These are phyloP conservation scores for Pochonia chlamydosporia DNA, from an alignment of 2,329 filamentous ascomycete genomes.

Conservation along the genomic window DNA sequence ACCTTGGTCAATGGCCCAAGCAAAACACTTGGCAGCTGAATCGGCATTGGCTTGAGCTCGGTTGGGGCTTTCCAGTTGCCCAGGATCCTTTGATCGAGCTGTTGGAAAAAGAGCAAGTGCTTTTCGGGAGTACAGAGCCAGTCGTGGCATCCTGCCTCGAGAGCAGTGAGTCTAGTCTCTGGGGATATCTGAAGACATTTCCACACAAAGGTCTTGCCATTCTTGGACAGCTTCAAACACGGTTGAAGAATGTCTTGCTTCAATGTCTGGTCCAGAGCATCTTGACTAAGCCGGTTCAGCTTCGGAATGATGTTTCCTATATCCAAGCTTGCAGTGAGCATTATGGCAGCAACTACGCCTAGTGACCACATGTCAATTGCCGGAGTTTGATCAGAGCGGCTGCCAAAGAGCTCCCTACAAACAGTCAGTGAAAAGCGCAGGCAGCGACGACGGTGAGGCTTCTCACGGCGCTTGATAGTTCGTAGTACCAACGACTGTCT, in stretches of 20 bases:
- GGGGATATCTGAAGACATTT: slow-evolving; percentile 24
- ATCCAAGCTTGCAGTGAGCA: slow-evolving; percentile 20
- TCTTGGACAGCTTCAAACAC: slow-evolving; percentile 14
- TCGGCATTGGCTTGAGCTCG: slow-evolving; percentile 27
- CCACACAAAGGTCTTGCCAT: slow-evolving; percentile 23
- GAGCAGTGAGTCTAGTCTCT: slow-evolving; percentile 19
- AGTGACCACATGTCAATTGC: slow-evolving; percentile 48
- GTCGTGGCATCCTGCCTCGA: slow-evolving; percentile 22
- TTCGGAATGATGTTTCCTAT: slow-evolving; percentile 15
- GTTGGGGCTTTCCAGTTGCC: slow-evolving; percentile 18
- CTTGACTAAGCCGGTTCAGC: slow-evolving; percentile 21
- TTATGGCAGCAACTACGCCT: slow-evolving; percentile 37
- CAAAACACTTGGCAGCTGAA: slow-evolving; percentile 22
- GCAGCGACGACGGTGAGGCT: neutral
- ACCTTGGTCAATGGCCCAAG: neutral
- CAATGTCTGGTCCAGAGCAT: slow-evolving; percentile 16
- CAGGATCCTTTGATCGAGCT: slow-evolving; percentile 23
- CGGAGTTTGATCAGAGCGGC: slow-evolving; percentile 21
- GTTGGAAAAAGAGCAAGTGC: slow-evolving; percentile 24
- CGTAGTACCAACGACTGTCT: slow-evolving; percentile 38
- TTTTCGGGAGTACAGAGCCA: slow-evolving; percentile 28
- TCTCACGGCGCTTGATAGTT: slow-evolving; percentile 47
- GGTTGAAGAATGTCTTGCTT: slow-evolving; percentile 11
- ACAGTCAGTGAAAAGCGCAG: slow-evolving; percentile 2
- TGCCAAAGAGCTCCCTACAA: slow-evolving; percentile 32